Conservation (phyloP, 306 rosid genomes). For the Fragaria ananassa region DNA sequence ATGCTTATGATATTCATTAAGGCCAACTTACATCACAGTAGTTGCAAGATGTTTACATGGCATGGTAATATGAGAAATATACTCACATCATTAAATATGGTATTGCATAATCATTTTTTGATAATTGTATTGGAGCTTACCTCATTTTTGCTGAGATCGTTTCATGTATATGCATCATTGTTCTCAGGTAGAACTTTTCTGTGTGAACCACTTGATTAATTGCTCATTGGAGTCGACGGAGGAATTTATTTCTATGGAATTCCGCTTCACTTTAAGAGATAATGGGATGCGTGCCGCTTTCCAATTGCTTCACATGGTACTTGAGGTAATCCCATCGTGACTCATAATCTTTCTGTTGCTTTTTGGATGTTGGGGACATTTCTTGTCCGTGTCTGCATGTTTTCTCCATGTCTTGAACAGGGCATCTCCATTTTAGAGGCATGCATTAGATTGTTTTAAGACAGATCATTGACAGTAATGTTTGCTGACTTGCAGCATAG, state of each 20-base stretch:
- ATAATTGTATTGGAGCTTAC: neutral
- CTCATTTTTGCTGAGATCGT: slow-evolving; percentile 12
- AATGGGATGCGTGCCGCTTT: slow-evolving; percentile 98
- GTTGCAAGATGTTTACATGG: neutral
- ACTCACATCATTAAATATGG: neutral
- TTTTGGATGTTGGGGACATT: neutral
- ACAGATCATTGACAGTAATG: neutral
- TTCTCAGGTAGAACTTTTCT: slow-evolving; percentile 90
- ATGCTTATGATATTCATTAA: neutral
- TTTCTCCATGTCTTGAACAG: neutral
- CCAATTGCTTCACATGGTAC: slow-evolving; percentile 98
- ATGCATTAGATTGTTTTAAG: neutral
- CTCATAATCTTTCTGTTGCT: neutral
- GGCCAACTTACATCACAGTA: neutral
- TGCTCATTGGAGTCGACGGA: slow-evolving; percentile 98
- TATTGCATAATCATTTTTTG: neutral
- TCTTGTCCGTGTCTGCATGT: neutral
- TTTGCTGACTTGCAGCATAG: slow-evolving; percentile 76
- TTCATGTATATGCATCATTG: slow-evolving; percentile 13
- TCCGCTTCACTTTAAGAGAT: slow-evolving; percentile 94
- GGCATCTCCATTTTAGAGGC: neutral
- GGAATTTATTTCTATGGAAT: slow-evolving; percentile 97
- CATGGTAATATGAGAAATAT: neutral
- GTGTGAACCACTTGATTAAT: slow-evolving; percentile 92
- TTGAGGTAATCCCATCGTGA: slow-evolving; percentile 57